Base-by-base conservation (phyloP, 1,284 basidiomycete species). In the Rhodotorula glutinis region DNA sequence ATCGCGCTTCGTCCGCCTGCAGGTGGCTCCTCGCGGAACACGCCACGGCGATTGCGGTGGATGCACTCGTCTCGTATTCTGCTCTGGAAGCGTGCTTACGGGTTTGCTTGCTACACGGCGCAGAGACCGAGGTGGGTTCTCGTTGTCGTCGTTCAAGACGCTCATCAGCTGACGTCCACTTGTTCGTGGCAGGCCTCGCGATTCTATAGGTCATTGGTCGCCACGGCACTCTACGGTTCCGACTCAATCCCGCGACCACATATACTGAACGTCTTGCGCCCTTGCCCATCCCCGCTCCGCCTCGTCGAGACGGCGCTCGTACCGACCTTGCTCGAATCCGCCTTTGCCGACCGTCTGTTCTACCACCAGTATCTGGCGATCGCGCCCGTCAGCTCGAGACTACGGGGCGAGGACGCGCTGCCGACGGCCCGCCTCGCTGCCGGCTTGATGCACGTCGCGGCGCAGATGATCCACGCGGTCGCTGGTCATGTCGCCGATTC, bases 1-100 rank as follows among this genome's bases (percentile, higher is more conserved):
- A 49, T 19, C 4, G 4, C 19, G 10, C 2, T 16, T 0, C 4
- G 7, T 4, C n/a, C n/a, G n/a, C 29, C 8, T 9, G 16, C 38
- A 63, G 65, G 2, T 67, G 53, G 53, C 29, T 67, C n/a, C 65
- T 67, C 30, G 38, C 58, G 1, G 53, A 56, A 30, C 66, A 67
- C 41, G 65, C 65, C 2, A 63, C 61, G 2, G 38, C 61, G 13
- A 56, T 67, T 13, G 14, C 60, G 33, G 8, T 38, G 16, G 17
- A 30, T 11, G 56, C 41, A 7, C 21, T 23, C 33, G 10, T 11
- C 16, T 33, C 4, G 53, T 52, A 13, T 53, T 43, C 49, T 30
- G 1, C 2, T 1, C 14, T 60, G 25, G 61, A 67, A 27, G n/a
- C 23, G 14, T 38, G 29, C 21, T 61, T 49, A 25, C 49, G 53